Percentiles rank a stretch among this genome's conserved stretches.
Conservation (phyloP, 225 moss, liverwort and hornwort genomes). For the Rhytidiadelphus loreus region DNA sequence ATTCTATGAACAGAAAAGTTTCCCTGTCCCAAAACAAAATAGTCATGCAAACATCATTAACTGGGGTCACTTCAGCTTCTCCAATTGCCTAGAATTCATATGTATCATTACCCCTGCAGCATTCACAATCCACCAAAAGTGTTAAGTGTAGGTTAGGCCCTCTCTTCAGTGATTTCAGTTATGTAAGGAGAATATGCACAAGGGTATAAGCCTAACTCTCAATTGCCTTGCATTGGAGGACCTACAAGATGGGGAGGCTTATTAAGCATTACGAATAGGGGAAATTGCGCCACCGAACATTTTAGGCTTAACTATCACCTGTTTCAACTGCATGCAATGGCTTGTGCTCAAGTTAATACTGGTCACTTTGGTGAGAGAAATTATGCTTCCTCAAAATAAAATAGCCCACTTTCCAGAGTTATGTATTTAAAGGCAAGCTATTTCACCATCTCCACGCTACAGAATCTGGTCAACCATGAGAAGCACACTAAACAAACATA, state of each 20-base stretch:
- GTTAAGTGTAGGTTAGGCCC: not conserved
- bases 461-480: not conserved
- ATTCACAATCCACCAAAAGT: not conserved
- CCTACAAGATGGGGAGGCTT: not conserved
- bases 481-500: not conserved
- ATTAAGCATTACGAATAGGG: not conserved
- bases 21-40: too few species aligned
- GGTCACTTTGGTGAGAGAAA: not conserved
- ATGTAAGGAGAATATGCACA: not conserved
- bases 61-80: not conserved
- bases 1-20: not conserved
- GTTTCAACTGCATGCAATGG: not conserved
- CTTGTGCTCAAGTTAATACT: not conserved
- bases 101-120: not conserved
- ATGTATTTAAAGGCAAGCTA: not conserved
- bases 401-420: not conserved
- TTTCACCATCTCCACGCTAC: not conserved
- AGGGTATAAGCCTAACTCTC: not conserved
- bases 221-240: not conserved
- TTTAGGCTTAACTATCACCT: not conserved
- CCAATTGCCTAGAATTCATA: not conserved
- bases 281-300: not conserved
- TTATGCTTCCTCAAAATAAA: not conserved
- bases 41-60: not conserved
- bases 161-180: not conserved